Percentiles rank a stretch among this genome's conserved stretches.
Evolutionary conservation across 2,329 filamentous ascomycete species (phyloP).

Genomic region (Juglanconis juglandina): DNA sequence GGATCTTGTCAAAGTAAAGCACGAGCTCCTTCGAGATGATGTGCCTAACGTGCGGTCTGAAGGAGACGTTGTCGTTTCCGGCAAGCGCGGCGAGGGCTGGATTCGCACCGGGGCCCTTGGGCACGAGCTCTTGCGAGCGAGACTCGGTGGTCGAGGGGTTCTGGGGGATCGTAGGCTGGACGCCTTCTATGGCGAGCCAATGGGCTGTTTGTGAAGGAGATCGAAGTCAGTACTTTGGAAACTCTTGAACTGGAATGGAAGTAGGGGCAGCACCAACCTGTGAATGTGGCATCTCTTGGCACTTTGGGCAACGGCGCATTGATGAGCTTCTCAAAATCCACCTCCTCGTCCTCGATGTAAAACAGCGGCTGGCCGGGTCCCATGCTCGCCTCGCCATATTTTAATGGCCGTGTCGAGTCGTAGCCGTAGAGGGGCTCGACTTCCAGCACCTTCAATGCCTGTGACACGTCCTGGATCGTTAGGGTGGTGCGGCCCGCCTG

Average conservation of each 20-base stretch:
- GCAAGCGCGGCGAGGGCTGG: conserved; percentile 78
- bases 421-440: conserved; percentile 96
- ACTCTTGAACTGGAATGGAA: not conserved
- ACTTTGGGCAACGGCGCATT: conserved; percentile 95
- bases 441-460: conserved; percentile 80
- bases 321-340: conserved; percentile 98
- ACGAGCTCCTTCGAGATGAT: conserved; percentile 94
- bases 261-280: conserved; percentile 52
- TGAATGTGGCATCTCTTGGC: conserved; percentile 87
- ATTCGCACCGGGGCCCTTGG: conserved; percentile 87
- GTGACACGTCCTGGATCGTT: conserved; percentile 83
- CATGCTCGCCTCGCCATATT: conserved; percentile 89
- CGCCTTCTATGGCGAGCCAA: conserved; percentile 96
- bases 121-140: conserved; percentile 77
- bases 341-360: conserved; percentile 97
- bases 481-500: conserved; percentile 81
- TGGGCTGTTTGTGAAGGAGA: conserved; percentile 58
- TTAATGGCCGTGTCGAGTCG: conserved; percentile 82
- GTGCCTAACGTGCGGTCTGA: conserved; percentile 92
- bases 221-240: conserved; percentile 12
- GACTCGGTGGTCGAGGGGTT: conserved; percentile 88
- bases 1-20: conserved; percentile 95
- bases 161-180: conserved; percentile 93
- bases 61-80: conserved; percentile 76
- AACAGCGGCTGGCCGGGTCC: conserved; percentile 92